These are phyloP conservation scores for Lichtheimia ramosa DNA, from an alignment of 371 early-diverging fungal species.

Conservation along the genomic window DNA sequence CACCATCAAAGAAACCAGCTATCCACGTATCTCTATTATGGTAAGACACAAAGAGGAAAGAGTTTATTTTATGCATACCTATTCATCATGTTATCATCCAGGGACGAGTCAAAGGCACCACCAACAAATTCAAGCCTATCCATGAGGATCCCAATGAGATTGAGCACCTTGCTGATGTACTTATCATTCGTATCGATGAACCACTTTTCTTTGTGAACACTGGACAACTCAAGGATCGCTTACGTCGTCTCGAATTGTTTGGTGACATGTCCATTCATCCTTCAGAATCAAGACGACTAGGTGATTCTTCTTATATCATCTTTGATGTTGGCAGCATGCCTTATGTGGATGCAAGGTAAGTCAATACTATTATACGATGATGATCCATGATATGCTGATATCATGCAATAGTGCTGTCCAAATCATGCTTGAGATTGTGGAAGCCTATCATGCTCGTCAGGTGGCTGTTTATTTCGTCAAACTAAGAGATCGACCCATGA, in stretches of 20 bases:
- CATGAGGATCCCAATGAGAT: constrained; percentile 61
- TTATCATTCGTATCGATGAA: constrained; percentile 90
- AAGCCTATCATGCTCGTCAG: constrained; percentile 72
- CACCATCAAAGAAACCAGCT: constrained; percentile 88
- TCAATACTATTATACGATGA: too few species aligned
- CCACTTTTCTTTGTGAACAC: constrained; percentile 93
- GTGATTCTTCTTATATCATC: constrained; percentile 69
- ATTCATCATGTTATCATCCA: constrained; percentile 3
- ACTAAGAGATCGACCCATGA: constrained; percentile 64
- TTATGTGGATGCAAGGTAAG: constrained; percentile 82
- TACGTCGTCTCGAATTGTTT: constrained; percentile 87
- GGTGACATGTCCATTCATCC: constrained; percentile 92
- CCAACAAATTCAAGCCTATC: constrained; percentile 54
- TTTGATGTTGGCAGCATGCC: constrained; percentile 91
- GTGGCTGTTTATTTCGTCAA: constrained; percentile 86
- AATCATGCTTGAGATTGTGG: constrained; percentile 82
- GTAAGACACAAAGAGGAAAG: constrained; percentile 25
- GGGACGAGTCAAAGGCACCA: constrained; percentile 49
- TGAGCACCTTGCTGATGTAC: constrained; percentile 80
- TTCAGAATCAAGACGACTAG: constrained; percentile 66
- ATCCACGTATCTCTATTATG: constrained; percentile 79
- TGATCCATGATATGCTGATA: too few species aligned
- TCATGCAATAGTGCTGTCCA: constrained; percentile 67
- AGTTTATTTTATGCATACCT: too few species aligned
- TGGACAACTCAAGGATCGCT: constrained; percentile 87